These are phyloP conservation scores for Grosmannia serpens DNA, from an alignment of 2,329 filamentous ascomycete species.

Conservation along the genomic window DNA sequence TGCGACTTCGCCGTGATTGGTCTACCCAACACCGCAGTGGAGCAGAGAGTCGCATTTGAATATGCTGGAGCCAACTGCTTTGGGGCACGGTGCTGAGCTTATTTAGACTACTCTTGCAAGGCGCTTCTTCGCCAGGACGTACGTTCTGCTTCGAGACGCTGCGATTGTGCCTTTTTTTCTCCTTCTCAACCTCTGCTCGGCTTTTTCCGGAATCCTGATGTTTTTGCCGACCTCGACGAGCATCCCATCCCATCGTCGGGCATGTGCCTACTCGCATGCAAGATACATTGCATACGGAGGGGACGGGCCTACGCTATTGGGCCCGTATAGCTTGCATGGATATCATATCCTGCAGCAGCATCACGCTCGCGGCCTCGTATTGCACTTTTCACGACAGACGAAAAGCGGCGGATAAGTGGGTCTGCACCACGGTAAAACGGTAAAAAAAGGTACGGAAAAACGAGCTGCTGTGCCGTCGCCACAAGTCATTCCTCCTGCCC, in stretches of 20 bases:
- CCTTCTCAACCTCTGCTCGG: not conserved
- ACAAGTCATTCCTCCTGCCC: too few relatives aligned
- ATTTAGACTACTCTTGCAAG: not conserved
- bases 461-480: not conserved
- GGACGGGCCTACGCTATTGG: not conserved
- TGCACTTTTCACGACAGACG: not conserved
- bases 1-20: not conserved
- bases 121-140: not conserved
- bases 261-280: too few relatives aligned
- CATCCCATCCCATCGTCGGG: not conserved
- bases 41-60: not conserved
- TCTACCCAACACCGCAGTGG: not conserved
- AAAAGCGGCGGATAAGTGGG: not conserved
- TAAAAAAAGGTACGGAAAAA: not conserved
- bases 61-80: not conserved
- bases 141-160: not conserved
- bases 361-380: not conserved
- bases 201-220: too few relatives aligned
- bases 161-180: not conserved
- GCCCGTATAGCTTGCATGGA: too few relatives aligned
- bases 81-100: not conserved
- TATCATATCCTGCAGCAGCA: too few relatives aligned
- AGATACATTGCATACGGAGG: not conserved
- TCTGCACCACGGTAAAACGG: not conserved
- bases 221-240: not conserved